Base-by-base conservation (phyloP, 1,139 yeast genomes). In the Pichia cactophila region DNA sequence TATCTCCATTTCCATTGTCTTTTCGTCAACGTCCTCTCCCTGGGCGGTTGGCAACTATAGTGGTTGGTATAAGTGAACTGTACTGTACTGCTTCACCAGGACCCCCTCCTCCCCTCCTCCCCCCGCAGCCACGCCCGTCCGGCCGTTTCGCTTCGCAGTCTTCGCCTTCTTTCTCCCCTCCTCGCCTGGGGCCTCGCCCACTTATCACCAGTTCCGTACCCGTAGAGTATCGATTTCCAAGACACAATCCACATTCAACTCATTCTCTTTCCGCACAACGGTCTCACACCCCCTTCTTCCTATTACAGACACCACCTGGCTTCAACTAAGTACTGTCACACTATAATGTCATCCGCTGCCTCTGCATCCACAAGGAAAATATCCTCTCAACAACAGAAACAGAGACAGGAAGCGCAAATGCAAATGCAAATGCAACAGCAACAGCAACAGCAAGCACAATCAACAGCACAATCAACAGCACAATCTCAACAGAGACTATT, bases 361-460 rank as follows among this genome's bases (percentile, higher is more conserved):
- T 20, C 41, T 9, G 28, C 28, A 6, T 20, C 17, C 29, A 23
- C 28, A 11, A 39, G 16, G 29, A 16, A 28, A 7, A 28, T n/a
- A 14, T 41, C 43, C 14, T 5, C 20, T 6, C 43, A 29, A 23
- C 36, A 41, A 9, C 16, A 26, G 23, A 23, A 5, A 9, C 42
- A 16, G 37, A 38, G 33, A 46, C 37, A 14, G 38, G 23, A 42
- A 33, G 38, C 33, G 16, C 44, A 23, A 33, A 29, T 5, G 5
- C 35, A 29, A 17, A 31, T 26, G 16, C 37, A 10, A 17, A 17
- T 17, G 23, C 23, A 23, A 23, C 36, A 41, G n/a, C 16, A 26
- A 9, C 42, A 16, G 37, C 43, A 39, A 46, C 37, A n/a, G 38
- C 38, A 42, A 33, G 38, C 33, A 33, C 44, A 23, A 33, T 10